Conservation (phyloP, 2,329 filamentous ascomycete genomes). For the Colletotrichum navitas region DNA sequence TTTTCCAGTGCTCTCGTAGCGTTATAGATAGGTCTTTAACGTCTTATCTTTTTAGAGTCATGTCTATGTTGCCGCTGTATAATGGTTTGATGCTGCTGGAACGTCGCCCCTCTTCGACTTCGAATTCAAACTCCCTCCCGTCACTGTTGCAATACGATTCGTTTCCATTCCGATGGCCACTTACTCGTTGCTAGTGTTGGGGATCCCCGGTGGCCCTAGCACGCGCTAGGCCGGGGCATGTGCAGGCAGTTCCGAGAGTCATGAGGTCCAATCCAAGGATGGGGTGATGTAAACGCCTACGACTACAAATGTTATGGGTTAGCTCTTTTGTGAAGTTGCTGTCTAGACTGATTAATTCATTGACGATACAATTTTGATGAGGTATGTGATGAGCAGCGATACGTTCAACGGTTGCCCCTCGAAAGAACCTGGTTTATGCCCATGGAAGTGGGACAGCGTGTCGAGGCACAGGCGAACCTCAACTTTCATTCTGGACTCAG, state of each 20-base stretch:
- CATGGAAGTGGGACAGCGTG: no score
- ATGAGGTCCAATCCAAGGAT: background rate
- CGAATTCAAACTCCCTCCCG: background rate
- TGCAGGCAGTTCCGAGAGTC: background rate
- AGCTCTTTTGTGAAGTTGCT: no score
- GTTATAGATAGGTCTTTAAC: background rate
- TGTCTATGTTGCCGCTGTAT: background rate
- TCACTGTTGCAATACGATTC: background rate
- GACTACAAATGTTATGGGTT: background rate
- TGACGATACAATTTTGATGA: background rate
- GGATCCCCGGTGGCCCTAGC: conserved; percentile 31
- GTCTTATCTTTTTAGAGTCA: background rate
- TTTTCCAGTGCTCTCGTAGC: background rate
- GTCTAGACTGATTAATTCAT: no score
- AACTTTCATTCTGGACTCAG: background rate
- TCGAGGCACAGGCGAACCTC: background rate
- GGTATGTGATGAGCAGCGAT: background rate
- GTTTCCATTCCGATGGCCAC: background rate
- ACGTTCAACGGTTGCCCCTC: background rate
- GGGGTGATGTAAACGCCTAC: background rate
- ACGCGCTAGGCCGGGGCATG: background rate
- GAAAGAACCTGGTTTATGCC: no score
- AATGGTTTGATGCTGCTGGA: background rate
- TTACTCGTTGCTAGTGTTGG: conserved; percentile 3
- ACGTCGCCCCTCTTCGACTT: background rate